These are phyloP conservation scores for Annulohypoxylon bovei DNA, from an alignment of 495 filamentous ascomycete genomes.

Conservation along the genomic window DNA sequence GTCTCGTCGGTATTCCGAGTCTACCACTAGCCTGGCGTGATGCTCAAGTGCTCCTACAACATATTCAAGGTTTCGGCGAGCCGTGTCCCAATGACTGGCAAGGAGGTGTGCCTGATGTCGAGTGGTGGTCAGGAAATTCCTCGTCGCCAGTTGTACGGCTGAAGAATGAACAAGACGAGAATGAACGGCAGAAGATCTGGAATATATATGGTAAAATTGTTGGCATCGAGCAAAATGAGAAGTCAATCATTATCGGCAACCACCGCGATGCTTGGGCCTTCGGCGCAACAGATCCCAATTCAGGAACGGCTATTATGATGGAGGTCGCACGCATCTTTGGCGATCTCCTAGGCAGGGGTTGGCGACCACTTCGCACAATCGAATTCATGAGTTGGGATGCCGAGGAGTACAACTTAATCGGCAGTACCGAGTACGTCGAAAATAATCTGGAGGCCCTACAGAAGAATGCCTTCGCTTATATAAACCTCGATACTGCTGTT, in stretches of 20 bases:
- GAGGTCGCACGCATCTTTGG: constrained; percentile 88
- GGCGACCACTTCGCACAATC: constrained; percentile 92
- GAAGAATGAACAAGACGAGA: constrained; percentile 88
- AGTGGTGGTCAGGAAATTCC: constrained; percentile 84
- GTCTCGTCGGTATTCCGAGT: constrained; percentile 83
- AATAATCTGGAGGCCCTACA: constrained; percentile 83
- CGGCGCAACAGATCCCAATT: constrained; percentile 84
- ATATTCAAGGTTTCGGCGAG: constrained; percentile 79
- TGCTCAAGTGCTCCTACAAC: constrained; percentile 79
- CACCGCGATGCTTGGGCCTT: constrained; percentile 95
- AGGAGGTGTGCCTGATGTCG: constrained; percentile 75
- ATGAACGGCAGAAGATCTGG: constrained; percentile 83
- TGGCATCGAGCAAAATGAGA: constrained; percentile 83
- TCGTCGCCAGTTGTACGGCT: constrained; percentile 82
- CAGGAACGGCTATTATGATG: constrained; percentile 89
- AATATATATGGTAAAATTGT: constrained; percentile 85
- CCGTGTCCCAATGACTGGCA: constrained; percentile 77
- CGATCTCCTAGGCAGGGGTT: constrained; percentile 75
- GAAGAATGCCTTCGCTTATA: constrained; percentile 79
- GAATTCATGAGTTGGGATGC: constrained; percentile 97
- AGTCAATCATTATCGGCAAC: constrained; percentile 90
- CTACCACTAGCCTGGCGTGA: constrained; percentile 89
- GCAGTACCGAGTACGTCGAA: constrained; percentile 95
- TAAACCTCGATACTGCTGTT: constrained; percentile 92
- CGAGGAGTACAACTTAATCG: constrained; percentile 91